Evolutionary conservation across 768 basidiomycete species (phyloP).

Genomic region (Tylopilus rubrobrunneus): DNA sequence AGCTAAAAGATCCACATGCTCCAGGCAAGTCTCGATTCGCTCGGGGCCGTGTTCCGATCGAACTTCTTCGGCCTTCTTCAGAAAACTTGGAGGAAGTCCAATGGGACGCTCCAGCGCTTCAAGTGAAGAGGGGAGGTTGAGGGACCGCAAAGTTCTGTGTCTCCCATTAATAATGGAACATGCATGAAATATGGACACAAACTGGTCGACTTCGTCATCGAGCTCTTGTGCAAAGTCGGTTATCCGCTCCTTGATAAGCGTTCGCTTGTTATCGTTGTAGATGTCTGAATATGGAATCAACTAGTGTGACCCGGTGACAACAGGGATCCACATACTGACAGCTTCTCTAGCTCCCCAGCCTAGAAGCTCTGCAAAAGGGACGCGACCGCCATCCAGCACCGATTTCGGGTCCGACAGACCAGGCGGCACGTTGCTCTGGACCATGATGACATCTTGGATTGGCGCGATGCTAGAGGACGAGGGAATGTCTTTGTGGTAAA

Average conservation of each 20-base stretch:
- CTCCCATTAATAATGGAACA: slow-evolving; percentile 4
- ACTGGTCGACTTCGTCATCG: slow-evolving; percentile 61
- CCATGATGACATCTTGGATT: slow-evolving; percentile 65
- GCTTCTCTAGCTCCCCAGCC: slow-evolving; percentile 88
- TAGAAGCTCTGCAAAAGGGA: slow-evolving; percentile 72
- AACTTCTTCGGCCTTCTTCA: slow-evolving; percentile 84
- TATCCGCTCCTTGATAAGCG: slow-evolving; percentile 66
- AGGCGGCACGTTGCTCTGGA: slow-evolving; percentile 51
- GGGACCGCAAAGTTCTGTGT: slow-evolving; percentile 56
- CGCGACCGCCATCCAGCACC: slow-evolving; percentile 47
- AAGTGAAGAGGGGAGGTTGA: slow-evolving; percentile 80
- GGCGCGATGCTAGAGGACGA: slow-evolving; percentile 60
- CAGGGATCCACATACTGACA: slow-evolving; percentile 54
- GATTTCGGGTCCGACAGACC: slow-evolving; percentile 56
- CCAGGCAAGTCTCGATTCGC: slow-evolving; percentile 66
- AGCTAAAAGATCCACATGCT: slow-evolving; percentile 67
- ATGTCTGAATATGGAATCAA: slow-evolving; percentile 49
- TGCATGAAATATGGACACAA: slow-evolving; percentile 19
- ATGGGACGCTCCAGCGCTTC: slow-evolving; percentile 86
- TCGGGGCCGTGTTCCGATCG: slow-evolving; percentile 71
- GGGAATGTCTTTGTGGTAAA: slow-evolving; percentile 89
- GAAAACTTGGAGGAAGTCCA: slow-evolving; percentile 82
- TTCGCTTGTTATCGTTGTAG: slow-evolving; percentile 78
- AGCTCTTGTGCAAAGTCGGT: slow-evolving; percentile 56
- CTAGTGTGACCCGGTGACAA: neutral